Conservation (phyloP, 2,329 filamentous ascomycete species). For the Huntiella savannae region DNA sequence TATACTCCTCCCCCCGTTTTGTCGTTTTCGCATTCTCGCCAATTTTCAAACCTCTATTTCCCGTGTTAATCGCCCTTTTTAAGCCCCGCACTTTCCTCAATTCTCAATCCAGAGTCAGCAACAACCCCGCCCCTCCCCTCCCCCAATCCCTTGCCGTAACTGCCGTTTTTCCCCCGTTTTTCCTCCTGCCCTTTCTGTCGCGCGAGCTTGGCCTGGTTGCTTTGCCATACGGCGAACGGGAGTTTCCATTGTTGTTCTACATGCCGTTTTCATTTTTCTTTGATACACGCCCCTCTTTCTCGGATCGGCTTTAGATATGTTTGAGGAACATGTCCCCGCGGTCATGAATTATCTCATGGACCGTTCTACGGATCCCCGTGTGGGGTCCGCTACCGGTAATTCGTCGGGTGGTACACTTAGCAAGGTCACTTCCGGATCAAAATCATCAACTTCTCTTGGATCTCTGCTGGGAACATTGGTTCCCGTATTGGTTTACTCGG, state of each 20-base stretch:
- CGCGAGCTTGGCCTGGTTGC: too few species aligned
- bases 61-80: too few species aligned
- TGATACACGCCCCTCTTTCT: too few species aligned
- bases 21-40: too few species aligned
- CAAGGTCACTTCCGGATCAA: conserved; percentile 16
- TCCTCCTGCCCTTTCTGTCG: too few species aligned
- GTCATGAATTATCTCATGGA: neutral
- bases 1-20: too few species aligned
- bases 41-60: too few species aligned
- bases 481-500: conserved; percentile 30
- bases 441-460: conserved; percentile 23
- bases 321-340: neutral
- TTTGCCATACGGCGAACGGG: too few species aligned
- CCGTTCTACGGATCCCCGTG: conserved; percentile 19
- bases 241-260: neutral
- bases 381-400: conserved; percentile 26
- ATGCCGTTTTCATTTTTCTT: neutral
- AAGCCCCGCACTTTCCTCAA: too few species aligned
- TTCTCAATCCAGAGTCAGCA: too few species aligned
- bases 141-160: neutral
- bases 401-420: conserved; percentile 21
- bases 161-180: too few species aligned
- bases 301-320: neutral
- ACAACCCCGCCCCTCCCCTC: too few species aligned
- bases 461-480: conserved; percentile 31